These are phyloP conservation scores for Sextonia rubra DNA, from an alignment of 164 flowering plant species.

Conservation along the genomic window DNA sequence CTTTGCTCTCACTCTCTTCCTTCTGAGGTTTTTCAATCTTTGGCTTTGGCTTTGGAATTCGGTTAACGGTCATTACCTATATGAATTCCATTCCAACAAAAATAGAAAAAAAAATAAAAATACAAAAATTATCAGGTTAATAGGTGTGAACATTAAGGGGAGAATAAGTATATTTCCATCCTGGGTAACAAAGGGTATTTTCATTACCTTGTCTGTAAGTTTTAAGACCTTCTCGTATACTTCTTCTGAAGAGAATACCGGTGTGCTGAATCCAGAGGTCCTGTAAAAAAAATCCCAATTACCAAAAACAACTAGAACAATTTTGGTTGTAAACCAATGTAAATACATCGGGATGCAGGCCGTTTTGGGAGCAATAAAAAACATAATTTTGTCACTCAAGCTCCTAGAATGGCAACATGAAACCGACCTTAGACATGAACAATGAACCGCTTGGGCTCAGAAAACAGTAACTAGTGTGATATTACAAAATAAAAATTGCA, in stretches of 20 bases:
- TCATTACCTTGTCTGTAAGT: slow-evolving; percentile 72
- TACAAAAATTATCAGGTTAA: too few relatives aligned
- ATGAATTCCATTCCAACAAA: neutral
- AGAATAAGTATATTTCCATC: too few relatives aligned
- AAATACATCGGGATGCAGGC: neutral
- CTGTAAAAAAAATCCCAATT: slow-evolving; percentile 30
- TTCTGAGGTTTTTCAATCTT: slow-evolving; percentile 71
- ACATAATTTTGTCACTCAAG: neutral
- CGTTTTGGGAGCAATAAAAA: neutral
- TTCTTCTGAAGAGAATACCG: slow-evolving; percentile 79
- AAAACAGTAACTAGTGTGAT: neutral
- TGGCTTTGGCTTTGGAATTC: slow-evolving; percentile 95
- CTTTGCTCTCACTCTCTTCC: slow-evolving; percentile 46
- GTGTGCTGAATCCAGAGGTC: slow-evolving; percentile 48
- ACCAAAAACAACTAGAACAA: neutral
- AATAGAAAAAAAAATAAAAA: too few relatives aligned
- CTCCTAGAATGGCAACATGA: neutral
- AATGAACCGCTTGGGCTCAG: neutral
- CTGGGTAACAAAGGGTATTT: neutral
- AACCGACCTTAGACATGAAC: neutral
- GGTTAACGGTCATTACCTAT: slow-evolving; percentile 63
- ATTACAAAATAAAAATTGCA: slow-evolving; percentile 5
- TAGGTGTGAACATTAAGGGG: neutral
- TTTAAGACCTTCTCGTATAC: slow-evolving; percentile 47
- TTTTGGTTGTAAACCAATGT: neutral